Base-by-base conservation (phyloP, 1,139 yeast species). In the Groenewaldozyma auringiensis region DNA sequence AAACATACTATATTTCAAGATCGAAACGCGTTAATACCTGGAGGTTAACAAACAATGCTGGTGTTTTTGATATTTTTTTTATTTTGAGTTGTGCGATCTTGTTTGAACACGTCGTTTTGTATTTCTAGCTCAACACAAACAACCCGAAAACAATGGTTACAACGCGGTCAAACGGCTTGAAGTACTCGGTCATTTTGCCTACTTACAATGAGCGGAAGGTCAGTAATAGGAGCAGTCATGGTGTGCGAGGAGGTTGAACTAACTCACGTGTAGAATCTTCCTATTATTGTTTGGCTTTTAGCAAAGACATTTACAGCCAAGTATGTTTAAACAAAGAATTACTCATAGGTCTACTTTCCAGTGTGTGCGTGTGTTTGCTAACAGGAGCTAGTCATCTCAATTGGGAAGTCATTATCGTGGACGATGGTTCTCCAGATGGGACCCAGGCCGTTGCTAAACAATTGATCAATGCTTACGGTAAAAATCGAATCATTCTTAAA, bases 361-460 rank as follows among this genome's bases (percentile, higher is more conserved):
- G 4, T 16, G 16, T 17, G 41, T 13, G 14, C 14, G 8, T 14
- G 6, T 8, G 16, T 38, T 17, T 9, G 31, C 31, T 18, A 31
- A 29, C 14, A 3, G 25, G n/a, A 14, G n/a, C n/a, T 11, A n/a
- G 42, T 47, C 44, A 47, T 14, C 66, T 83, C 48, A 75, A 80
- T 62, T 83, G 94, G 94, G 94, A 83, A 63, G 77, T 83, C 21
- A 69, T 83, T 48, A 81, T 83, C 60, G 92, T 83, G 44, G 94
- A 83, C 59, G 94, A 83, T 60, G 79, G 77, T 52, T 81, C 89
- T 2, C 94, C 94, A 40, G 94, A 83, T 62, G 92, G 92, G 16
- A 83, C 94, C 17, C 89, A 81, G 63, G 82, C 77, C 25, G 72
- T 83, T 43, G 89, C 89, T 53, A 71, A 76, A 54, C 76, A 83